Base-by-base conservation (phyloP, 768 basidiomycete genomes). In the Suillus subalutaceus region DNA sequence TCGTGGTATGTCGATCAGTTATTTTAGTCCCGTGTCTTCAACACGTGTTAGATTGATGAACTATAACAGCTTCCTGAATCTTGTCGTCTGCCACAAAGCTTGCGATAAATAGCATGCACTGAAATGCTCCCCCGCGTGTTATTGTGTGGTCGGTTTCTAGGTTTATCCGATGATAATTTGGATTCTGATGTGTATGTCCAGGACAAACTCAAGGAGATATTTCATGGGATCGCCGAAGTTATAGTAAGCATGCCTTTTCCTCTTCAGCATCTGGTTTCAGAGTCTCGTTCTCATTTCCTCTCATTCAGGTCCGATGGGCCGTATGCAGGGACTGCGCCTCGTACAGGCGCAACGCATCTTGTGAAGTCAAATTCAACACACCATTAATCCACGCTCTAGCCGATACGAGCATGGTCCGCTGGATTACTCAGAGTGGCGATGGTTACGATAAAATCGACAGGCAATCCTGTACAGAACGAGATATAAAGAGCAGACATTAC, bases 401-500 rank as follows among this genome's bases (percentile, higher is more conserved):
- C 1, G 67, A 62, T 23, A 81, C 80, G 30, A 67, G 80, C 1
- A 81, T 79, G 30, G 83, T 94, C 62, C 88, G 88, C 73, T 93
- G 90, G 88, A 91, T 95, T 72, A 90, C 88, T 8, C 93, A 94
- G 77, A 94, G 93, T 65, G 93, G 93, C 12, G 91, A 93, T 0
- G 93, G 94, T 0, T 96, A 96, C 72, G 93, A 96, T 74, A 86
- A 88, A 63, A 88, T 95, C 66, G 90, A 94, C 71, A 86, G 93
- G 23, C 79, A 79, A 30, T 89, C 88, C 3, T 89, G 88, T 76
- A 91, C 87, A 73, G 85, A 83, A 23, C 84, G 83, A 75, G n/a
- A n/a, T n/a, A n/a, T n/a, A n/a, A n/a, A n/a, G n/a, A n/a, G n/a
- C n/a, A n/a, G n/a, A n/a, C n/a, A n/a, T n/a, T n/a, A n/a, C n/a